Evolutionary conservation across 768 basidiomycete species (phyloP), one percentile per base, ranked within the genome.

Genomic region (Leccinum rimulosum): DNA sequence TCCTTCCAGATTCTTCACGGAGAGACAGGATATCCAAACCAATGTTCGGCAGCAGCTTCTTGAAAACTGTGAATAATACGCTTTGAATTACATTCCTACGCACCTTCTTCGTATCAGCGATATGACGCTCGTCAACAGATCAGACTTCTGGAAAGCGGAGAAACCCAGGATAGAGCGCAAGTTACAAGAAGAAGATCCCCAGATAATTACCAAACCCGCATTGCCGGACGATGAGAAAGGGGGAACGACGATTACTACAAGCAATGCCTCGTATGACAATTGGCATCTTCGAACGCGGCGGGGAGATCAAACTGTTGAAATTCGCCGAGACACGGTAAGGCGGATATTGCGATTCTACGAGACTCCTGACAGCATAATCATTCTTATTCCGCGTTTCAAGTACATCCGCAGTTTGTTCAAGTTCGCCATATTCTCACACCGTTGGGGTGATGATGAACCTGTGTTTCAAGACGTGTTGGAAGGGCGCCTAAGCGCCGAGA

Each of bases 371-470:
- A 38, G 8, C 17, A 17, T 17, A 6, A 38, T 17, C 38, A 15
- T n/a, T 43, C 54, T 64, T 38, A 64, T 17, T 6, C 14, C 47
- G 10, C 30, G n/a, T 36, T 25, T 33, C 36, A 25, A 61, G 59
- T 56, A 56, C n/a, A 48, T 64, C 12, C 59, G 52, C 17, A 54
- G 19, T 12, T 8, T 65, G 31, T 66, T 65, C 64, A 65, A 33
- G 33, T 64, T 64, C 4, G 59, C 63, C 7, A 57, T 64, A 25
- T 61, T 68, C 50, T 68, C 68, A 10, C 65, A 68, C 19, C 63
- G 63, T 11, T 70, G 66, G 67, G 63, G 66, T 35, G 54, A 51
- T 5, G 65, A 64, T 8, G 65, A 69, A 6, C 64, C 64, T 19
- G 43, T 30, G 35, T 66, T 64, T 30, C 36, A 30, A 4, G 58